These are phyloP conservation scores for Coemansia reversa DNA, from an alignment of 192 early-diverging fungal species.

Conservation along the genomic window DNA sequence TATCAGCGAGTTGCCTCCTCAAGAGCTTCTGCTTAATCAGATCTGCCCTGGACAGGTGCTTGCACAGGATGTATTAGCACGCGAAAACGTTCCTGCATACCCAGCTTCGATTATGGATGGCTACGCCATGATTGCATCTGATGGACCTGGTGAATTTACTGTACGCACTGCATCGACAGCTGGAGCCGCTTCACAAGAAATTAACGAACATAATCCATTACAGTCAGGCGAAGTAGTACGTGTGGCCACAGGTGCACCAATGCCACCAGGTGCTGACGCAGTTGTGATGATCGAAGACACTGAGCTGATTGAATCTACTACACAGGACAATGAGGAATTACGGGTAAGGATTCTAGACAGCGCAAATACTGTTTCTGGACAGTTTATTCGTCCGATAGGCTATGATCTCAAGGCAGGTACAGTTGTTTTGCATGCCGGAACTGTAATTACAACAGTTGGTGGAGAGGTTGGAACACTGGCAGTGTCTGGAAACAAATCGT, in stretches of 20 bases:
- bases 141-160: slow-evolving; percentile 78
- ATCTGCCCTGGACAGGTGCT: slow-evolving; percentile 61
- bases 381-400: slow-evolving; percentile 83
- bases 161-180: slow-evolving; percentile 66
- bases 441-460: slow-evolving; percentile 64
- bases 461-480: slow-evolving; percentile 84
- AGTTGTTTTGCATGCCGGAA: slow-evolving; percentile 59
- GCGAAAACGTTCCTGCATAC: slow-evolving; percentile 79
- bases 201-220: slow-evolving; percentile 21
- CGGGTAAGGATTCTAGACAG: slow-evolving; percentile 28
- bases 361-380: slow-evolving; percentile 29
- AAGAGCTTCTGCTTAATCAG: slow-evolving; percentile 20
- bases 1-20: slow-evolving; percentile 22
- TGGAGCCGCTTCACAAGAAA: slow-evolving; percentile 15
- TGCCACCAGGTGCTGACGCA: slow-evolving; percentile 80
- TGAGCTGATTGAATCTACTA: slow-evolving; percentile 52
- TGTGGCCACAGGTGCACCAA: slow-evolving; percentile 84
- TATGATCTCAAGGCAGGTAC: slow-evolving; percentile 67
- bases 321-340: slow-evolving; percentile 55
- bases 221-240: slow-evolving; percentile 65
- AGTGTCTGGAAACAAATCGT: slow-evolving; percentile 66
- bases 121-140: slow-evolving; percentile 82
- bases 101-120: slow-evolving; percentile 91
- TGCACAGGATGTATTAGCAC: slow-evolving; percentile 71
- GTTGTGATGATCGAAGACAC: slow-evolving; percentile 99